phyloP scores from a whole-genome alignment of 2,329 filamentous ascomycete species.

The Sarocladium oryzae region DNA sequence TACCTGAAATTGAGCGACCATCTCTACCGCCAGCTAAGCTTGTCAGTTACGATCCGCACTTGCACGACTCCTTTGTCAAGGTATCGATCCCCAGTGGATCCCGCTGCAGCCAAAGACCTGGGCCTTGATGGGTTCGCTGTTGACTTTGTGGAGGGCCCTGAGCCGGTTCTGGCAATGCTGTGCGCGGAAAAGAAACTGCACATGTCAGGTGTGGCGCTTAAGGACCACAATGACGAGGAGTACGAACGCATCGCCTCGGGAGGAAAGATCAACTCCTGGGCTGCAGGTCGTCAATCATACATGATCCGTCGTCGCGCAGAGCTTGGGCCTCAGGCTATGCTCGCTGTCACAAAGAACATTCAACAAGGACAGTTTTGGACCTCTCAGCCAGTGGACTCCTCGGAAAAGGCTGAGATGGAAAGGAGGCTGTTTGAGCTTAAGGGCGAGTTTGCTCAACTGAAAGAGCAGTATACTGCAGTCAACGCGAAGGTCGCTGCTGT shows the following conservation, averaged over 20 bases:
- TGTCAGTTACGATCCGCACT: conserved; percentile 68
- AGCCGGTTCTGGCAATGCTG: conserved; percentile 79
- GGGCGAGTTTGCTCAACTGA: conserved; percentile 28
- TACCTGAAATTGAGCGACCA: conserved; percentile 64
- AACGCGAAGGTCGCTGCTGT: conserved; percentile 34
- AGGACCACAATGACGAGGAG: conserved; percentile 59
- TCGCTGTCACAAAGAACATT: conserved; percentile 60
- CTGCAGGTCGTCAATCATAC: conserved; percentile 60
- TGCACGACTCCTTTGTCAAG: conserved; percentile 46
- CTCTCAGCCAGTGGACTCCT: conserved; percentile 64
- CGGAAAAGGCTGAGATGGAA: conserved; percentile 56
- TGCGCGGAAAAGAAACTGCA: conserved; percentile 68
- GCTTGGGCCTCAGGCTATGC: conserved; percentile 69
- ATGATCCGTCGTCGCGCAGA: conserved; percentile 65
- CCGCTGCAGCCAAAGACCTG: conserved; percentile 45
- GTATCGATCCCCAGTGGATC: conserved; percentile 48
- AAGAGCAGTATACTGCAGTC: conserved; percentile 25
- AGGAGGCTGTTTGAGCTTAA: conserved; percentile 40
- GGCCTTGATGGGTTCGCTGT: conserved; percentile 77
- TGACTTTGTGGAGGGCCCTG: conserved; percentile 74
- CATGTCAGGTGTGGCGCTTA: conserved; percentile 56
- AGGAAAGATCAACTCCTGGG: conserved; percentile 58
- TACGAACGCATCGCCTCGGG: conserved; percentile 57
- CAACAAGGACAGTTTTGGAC: conserved; percentile 64
- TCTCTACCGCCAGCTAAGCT: conserved; percentile 54